Evolutionary conservation across 306 rosid species (phyloP), one percentile per base, ranked within the genome.

Genomic region (Senna tora): DNA sequence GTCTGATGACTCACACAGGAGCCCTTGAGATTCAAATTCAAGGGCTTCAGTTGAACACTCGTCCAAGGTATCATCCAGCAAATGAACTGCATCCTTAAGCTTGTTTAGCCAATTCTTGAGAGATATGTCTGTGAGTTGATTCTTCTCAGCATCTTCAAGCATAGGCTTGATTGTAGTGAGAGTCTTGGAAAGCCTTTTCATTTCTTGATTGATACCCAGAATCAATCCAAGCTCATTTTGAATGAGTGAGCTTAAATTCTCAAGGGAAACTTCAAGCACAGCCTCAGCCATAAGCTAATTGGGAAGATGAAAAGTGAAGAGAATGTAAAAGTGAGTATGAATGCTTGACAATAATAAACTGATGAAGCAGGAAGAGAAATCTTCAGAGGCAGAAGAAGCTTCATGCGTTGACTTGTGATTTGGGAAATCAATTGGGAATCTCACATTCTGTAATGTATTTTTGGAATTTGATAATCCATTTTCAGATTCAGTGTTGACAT

Each of bases 11-110:
- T 21, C 3, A 53, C 3, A 16, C 47, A 11, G 15, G 2, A 49
- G 19, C 30, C 51, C 20, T 33, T 10, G 14, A 5, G 7, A 45
- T 25, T 56, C 11, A 9, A 34, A 71, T 0, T 21, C 51, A 8
- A 47, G 38, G 8, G 38, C 71, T 58, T 81, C 33, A 0, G 22
- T 59, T 5, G 74, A 53, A 39, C 46, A 61, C 25, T 76, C 72
- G 33, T 79, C 77, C n/a, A 83, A 63, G 3, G 66, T 12, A 39
- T 81, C 78, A 4, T 76, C 81, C 13, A 72, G 42, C 19, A 30
- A 14, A 17, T 57, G 21, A 30, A 20, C 63, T 6, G 19, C 63
- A 57, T 15, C 63, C 13, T n/a, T 0, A 57, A 57, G 41, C 20
- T 57, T 30, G 12, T 7, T 9, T 1, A 57, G 41, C 63, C 63